Percentiles rank a stretch among this genome's conserved stretches.
phyloP scores from a whole-genome alignment of 495 filamentous ascomycete species.

The Xylaria palmicola region DNA sequence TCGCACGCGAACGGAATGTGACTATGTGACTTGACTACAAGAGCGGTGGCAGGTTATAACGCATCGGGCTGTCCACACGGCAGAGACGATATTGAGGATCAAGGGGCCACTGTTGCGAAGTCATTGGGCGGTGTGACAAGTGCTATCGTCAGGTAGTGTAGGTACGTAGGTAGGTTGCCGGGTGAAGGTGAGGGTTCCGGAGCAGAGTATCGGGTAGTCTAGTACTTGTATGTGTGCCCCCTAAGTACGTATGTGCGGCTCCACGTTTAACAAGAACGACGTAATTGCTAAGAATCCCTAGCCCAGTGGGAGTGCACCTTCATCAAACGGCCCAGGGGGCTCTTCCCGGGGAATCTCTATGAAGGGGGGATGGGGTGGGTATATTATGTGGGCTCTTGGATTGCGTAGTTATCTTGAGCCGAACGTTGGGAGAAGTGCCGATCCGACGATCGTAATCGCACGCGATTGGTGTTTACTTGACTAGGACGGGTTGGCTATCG shows the following conservation, averaged over 20 bases:
- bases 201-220: neutral
- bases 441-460: constrained; percentile 33
- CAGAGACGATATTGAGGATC: too few species aligned
- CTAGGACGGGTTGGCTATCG: neutral
- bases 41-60: neutral
- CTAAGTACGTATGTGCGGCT: neutral
- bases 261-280: constrained; percentile 7
- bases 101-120: neutral
- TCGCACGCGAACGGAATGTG: neutral
- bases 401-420: constrained; percentile 13
- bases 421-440: constrained; percentile 20
- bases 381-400: constrained; percentile 1
- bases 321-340: constrained; percentile 2
- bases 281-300: neutral
- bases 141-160: neutral
- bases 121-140: constrained; percentile 5
- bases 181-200: too few species aligned
- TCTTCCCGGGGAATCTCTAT: neutral
- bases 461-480: constrained; percentile 20
- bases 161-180: too few species aligned
- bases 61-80: neutral
- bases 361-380: constrained; percentile 19
- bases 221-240: neutral
- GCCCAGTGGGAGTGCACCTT: neutral
- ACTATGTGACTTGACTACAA: too few species aligned